These are phyloP conservation scores for Leccinum laetum DNA, from an alignment of 1,284 basidiomycete species.

Conservation along the genomic window DNA sequence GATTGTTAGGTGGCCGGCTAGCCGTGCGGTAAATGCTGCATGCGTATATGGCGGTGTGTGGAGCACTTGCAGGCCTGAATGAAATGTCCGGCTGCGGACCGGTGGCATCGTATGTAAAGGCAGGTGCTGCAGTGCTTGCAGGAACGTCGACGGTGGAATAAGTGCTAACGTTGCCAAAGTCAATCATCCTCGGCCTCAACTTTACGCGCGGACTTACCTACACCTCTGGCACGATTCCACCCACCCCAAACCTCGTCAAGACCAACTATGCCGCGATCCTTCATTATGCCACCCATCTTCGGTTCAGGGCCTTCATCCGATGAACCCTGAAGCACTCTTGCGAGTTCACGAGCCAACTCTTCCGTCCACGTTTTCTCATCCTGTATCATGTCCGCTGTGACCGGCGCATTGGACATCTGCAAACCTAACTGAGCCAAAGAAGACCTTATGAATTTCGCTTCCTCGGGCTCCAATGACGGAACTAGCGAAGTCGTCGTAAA, in stretches of 20 bases:
- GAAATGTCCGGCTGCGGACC: slow-evolving; percentile 69
- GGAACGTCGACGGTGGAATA: slow-evolving; percentile 84
- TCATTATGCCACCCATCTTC: slow-evolving; percentile 56
- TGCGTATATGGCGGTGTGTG: slow-evolving; percentile 80
- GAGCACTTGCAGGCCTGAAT: slow-evolving; percentile 75
- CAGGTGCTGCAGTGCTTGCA: slow-evolving; percentile 72
- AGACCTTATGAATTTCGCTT: slow-evolving; percentile 84
- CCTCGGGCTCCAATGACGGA: slow-evolving; percentile 60
- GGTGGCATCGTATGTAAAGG: slow-evolving; percentile 67
- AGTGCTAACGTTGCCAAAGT: slow-evolving; percentile 53
- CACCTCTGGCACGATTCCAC: slow-evolving; percentile 95
- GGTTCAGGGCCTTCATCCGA: slow-evolving; percentile 11
- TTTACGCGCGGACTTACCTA: slow-evolving; percentile 58
- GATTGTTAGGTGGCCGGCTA: slow-evolving; percentile 54
- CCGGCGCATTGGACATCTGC: slow-evolving; percentile 71
- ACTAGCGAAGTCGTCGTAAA: slow-evolving; percentile 30
- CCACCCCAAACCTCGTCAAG: slow-evolving; percentile 97
- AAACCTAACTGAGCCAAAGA: slow-evolving; percentile 90
- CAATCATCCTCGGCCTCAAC: background rate
- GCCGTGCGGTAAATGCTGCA: slow-evolving; percentile 62
- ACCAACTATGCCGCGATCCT: slow-evolving; percentile 75
- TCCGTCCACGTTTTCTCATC: slow-evolving; percentile 83
- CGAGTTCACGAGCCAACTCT: slow-evolving; percentile 85
- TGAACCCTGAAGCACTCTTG: slow-evolving; percentile 65
- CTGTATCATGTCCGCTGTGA: slow-evolving; percentile 89